Conservation (phyloP, 352 stramenopile species). For the Phytopythium aichiense region DNA sequence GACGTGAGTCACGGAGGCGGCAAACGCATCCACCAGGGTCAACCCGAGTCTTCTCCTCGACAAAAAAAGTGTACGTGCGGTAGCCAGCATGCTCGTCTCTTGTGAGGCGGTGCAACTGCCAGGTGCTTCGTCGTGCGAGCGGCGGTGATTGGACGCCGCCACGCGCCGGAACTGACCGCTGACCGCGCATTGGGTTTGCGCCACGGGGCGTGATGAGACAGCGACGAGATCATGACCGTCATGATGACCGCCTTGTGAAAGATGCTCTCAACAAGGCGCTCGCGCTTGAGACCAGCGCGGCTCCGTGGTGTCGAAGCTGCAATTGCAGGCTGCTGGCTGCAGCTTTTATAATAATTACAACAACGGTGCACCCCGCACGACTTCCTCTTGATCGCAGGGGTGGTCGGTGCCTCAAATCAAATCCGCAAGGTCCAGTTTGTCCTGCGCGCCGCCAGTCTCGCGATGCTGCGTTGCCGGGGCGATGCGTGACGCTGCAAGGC, state of each 20-base stretch:
- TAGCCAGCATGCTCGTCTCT: neutral
- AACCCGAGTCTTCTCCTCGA: neutral
- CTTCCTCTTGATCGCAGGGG: neutral
- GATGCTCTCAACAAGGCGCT: neutral
- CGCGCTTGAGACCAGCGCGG: neutral
- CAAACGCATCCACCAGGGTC: no score
- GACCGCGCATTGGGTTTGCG: neutral
- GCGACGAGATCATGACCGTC: neutral
- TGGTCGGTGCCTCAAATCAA: neutral
- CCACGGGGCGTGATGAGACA: neutral
- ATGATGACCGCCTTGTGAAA: neutral
- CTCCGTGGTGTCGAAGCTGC: neutral
- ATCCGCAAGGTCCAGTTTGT: neutral
- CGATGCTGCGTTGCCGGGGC: neutral
- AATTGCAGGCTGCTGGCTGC: neutral
- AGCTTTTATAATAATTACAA: neutral
- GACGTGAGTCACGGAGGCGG: no score
- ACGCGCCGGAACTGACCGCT: neutral
- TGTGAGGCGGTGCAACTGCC: neutral
- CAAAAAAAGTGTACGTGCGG: neutral
- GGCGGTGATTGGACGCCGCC: constrained; percentile 1
- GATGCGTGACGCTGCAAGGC: neutral
- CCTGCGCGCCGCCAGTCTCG: neutral
- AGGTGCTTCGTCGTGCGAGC: neutral
- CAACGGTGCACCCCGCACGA: neutral